These are phyloP conservation scores for Galerina sulciceps DNA, from an alignment of 768 basidiomycete species.

Conservation along the genomic window DNA sequence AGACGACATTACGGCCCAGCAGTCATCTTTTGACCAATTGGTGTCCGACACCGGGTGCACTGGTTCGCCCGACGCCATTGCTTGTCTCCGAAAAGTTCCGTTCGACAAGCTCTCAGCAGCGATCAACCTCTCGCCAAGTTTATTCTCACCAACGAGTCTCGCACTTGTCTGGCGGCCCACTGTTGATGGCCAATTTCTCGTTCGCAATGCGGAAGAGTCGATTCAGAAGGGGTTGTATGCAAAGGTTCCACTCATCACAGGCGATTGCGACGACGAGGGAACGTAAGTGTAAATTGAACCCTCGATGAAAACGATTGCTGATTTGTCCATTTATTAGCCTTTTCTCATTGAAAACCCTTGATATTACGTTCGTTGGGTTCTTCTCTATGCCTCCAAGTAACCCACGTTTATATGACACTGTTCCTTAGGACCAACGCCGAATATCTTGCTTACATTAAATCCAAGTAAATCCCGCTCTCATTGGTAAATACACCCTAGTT, in stretches of 20 bases:
- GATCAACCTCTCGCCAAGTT: conserved; percentile 24
- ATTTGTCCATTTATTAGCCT: conserved; percentile 7
- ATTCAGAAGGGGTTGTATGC: conserved; percentile 37
- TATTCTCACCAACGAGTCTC: conserved; percentile 33
- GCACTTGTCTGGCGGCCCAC: conserved; percentile 35
- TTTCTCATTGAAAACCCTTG: conserved; percentile 14
- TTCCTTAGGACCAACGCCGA: conserved; percentile 19
- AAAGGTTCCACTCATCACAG: conserved; percentile 32
- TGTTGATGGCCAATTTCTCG: conserved; percentile 41
- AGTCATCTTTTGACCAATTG: conserved; percentile 32
- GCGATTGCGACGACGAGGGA: conserved; percentile 44
- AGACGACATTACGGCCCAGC: conserved; percentile 11
- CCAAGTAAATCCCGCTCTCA: conserved; percentile 17
- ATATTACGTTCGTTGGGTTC: conserved; percentile 14
- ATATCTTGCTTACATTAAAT: conserved; percentile 21
- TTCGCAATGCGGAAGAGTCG: conserved; percentile 27
- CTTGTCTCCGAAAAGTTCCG: conserved; percentile 38
- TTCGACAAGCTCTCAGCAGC: conserved; percentile 33
- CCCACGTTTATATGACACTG: not conserved
- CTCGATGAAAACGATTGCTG: too few species aligned
- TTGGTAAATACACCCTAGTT: too few species aligned
- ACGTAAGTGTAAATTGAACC: too few species aligned
- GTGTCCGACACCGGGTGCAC: conserved; percentile 33
- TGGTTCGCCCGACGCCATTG: conserved; percentile 27
- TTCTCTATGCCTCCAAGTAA: not conserved